A percentile compares a stretch with the other conserved stretches of the same genome.
Evolutionary conservation across 78 protist species (phyloP).

Genomic region (Dictyostelium discoideum): DNA sequence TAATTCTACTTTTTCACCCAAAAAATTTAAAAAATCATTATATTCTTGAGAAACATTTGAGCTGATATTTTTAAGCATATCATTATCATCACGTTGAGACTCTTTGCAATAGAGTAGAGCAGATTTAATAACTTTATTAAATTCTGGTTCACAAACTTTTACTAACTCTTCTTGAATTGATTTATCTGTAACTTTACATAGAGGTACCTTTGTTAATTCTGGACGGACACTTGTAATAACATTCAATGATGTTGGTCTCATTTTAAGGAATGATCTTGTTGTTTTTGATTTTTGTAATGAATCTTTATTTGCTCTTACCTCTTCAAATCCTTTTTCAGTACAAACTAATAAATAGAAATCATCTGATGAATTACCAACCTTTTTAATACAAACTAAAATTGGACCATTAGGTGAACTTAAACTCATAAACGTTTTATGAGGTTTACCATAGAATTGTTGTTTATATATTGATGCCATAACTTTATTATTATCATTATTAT

Average conservation of each 20-base stretch:
- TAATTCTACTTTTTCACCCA: constrained; percentile 77
- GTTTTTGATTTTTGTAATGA: constrained; percentile 11
- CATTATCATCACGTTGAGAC: constrained; percentile 47
- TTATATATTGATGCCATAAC: constrained; percentile 51
- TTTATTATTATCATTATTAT: neutral
- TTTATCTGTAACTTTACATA: neutral
- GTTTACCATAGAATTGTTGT: constrained; percentile 55
- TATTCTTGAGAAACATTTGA: constrained; percentile 44
- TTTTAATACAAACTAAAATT: neutral
- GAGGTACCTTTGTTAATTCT: neutral
- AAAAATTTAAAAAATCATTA: constrained; percentile 47
- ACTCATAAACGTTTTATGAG: constrained; percentile 41
- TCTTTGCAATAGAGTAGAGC: constrained; percentile 73
- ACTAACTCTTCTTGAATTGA: constrained; percentile 45
- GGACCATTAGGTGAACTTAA: constrained; percentile 60
- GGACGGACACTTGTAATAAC: constrained; percentile 18
- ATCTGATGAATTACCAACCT: neutral
- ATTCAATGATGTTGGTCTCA: neutral
- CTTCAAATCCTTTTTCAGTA: constrained; percentile 68
- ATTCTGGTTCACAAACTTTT: constrained; percentile 70
- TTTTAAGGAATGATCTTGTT: neutral
- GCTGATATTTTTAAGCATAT: constrained; percentile 17
- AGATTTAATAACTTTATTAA: constrained; percentile 56
- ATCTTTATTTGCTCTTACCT: neutral
- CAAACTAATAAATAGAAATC: constrained; percentile 22